Evolutionary conservation across 2,329 filamentous ascomycete genomes (phyloP).

Genomic region (Aspergillus fructus): DNA sequence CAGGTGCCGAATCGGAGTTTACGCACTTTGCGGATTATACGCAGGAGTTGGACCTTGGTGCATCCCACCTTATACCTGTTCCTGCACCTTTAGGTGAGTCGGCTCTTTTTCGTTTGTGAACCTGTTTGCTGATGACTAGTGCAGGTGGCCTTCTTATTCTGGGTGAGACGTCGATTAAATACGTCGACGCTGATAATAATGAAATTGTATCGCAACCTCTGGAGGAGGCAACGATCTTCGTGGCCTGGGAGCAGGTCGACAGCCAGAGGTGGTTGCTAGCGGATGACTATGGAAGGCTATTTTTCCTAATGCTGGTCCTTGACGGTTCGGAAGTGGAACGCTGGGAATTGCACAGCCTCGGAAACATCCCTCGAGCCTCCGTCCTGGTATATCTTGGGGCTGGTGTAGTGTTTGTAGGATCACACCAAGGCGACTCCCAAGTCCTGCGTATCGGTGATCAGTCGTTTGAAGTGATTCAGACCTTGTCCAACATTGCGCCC

Average conservation of each 20-base stretch:
- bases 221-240: slow-evolving; percentile 76
- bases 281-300: slow-evolving; percentile 85
- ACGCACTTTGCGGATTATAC: slow-evolving; percentile 52
- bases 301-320: slow-evolving; percentile 77
- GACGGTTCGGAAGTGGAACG: slow-evolving; percentile 59
- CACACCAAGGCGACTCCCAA: slow-evolving; percentile 90
- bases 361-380: slow-evolving; percentile 71
- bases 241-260: slow-evolving; percentile 87
- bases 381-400: slow-evolving; percentile 70
- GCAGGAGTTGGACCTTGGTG: slow-evolving; percentile 58
- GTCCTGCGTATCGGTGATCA: slow-evolving; percentile 65
- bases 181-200: slow-evolving; percentile 76
- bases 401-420: slow-evolving; percentile 78
- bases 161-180: slow-evolving; percentile 78
- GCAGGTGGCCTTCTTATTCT: slow-evolving; percentile 71
- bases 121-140: slow-evolving; percentile 43
- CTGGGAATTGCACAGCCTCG: slow-evolving; percentile 69
- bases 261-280: slow-evolving; percentile 80
- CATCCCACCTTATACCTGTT: slow-evolving; percentile 62
- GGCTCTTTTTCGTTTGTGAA: not conserved
- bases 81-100: slow-evolving; percentile 53
- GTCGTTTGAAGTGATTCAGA: slow-evolving; percentile 68
- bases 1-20: slow-evolving; percentile 54
- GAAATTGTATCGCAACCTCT: slow-evolving; percentile 65
- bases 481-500: slow-evolving; percentile 80